phyloP scores from a whole-genome alignment of 2,329 filamentous ascomycete genomes.

The Mollisia scopiformis region DNA sequence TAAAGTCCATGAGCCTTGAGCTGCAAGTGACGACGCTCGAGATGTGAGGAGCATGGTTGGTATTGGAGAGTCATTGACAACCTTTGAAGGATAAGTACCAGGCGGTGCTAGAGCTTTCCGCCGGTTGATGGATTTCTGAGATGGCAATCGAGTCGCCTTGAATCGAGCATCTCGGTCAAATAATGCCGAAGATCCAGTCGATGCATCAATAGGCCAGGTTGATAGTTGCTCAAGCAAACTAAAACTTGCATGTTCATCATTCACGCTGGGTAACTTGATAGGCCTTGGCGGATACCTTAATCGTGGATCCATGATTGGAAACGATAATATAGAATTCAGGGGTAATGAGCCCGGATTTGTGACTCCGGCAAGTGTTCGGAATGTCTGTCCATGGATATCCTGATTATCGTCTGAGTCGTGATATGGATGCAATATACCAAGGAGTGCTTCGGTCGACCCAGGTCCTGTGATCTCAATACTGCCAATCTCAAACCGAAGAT shows the following conservation, averaged over 20 bases:
- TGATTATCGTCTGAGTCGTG: slow-evolving; percentile 42
- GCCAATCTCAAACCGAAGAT: slow-evolving; percentile 72
- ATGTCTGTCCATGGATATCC: slow-evolving; percentile 49
- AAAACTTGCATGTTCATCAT: slow-evolving; percentile 39
- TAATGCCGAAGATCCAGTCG: slow-evolving; percentile 53
- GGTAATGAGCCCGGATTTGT: slow-evolving; percentile 74
- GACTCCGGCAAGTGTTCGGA: slow-evolving; percentile 57
- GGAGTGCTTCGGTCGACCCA: slow-evolving; percentile 76
- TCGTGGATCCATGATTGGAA: slow-evolving; percentile 78
- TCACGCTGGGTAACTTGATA: slow-evolving; percentile 43
- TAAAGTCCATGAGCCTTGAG: slow-evolving; percentile 77
- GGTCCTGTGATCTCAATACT: slow-evolving; percentile 74
- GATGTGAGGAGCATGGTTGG: slow-evolving; percentile 73
- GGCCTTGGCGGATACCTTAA: slow-evolving; percentile 74
- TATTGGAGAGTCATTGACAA: slow-evolving; percentile 70
- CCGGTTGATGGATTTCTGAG: slow-evolving; percentile 81
- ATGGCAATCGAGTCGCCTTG: slow-evolving; percentile 65
- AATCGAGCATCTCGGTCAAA: slow-evolving; percentile 72
- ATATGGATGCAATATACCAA: slow-evolving; percentile 66
- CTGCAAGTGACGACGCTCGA: slow-evolving; percentile 49
- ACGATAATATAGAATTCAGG: slow-evolving; percentile 68
- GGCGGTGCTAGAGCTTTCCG: slow-evolving; percentile 67
- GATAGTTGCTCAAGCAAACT: slow-evolving; percentile 63
- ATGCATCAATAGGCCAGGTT: slow-evolving; percentile 66
- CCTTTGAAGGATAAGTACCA: slow-evolving; percentile 62